Conservation (phyloP, 306 rosid genomes). For the Argentina anserina region DNA sequence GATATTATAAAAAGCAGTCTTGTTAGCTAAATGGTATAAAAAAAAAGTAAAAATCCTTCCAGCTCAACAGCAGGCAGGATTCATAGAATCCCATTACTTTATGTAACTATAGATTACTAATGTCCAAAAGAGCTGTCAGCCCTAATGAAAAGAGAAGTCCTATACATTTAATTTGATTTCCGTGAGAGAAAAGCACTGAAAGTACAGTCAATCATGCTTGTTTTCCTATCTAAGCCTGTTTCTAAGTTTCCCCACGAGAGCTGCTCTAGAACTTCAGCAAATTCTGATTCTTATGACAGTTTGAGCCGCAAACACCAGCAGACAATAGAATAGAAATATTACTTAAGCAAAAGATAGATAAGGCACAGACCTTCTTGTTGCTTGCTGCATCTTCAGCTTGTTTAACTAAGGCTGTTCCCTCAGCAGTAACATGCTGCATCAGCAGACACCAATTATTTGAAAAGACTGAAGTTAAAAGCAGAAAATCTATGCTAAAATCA, state of each 20-base stretch:
- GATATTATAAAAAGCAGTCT: not conserved
- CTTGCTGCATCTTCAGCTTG: constrained; percentile 97
- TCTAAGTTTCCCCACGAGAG: not conserved
- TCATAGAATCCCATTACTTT: not conserved
- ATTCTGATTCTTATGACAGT: not conserved
- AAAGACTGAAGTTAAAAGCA: constrained; percentile 2
- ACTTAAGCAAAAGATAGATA: constrained; percentile 17
- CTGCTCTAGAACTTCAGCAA: not conserved
- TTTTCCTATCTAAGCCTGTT: not conserved
- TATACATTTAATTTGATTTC: not conserved
- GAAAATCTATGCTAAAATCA: not conserved
- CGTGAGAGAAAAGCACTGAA: not conserved
- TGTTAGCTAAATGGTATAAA: not conserved
- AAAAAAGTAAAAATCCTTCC: not conserved
- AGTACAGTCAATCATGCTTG: no score
- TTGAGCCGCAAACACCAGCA: not conserved
- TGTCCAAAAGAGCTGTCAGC: not conserved
- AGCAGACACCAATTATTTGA: constrained; percentile 18
- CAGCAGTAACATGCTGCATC: constrained; percentile 85
- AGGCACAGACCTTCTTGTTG: constrained; percentile 65
- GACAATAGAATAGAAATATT: not conserved
- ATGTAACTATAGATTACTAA: not conserved
- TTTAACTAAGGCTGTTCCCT: constrained; percentile 93
- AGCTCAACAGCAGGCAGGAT: not conserved
- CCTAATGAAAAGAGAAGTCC: not conserved